Conservation (phyloP, 768 basidiomycete genomes). For the Russula lepida region DNA sequence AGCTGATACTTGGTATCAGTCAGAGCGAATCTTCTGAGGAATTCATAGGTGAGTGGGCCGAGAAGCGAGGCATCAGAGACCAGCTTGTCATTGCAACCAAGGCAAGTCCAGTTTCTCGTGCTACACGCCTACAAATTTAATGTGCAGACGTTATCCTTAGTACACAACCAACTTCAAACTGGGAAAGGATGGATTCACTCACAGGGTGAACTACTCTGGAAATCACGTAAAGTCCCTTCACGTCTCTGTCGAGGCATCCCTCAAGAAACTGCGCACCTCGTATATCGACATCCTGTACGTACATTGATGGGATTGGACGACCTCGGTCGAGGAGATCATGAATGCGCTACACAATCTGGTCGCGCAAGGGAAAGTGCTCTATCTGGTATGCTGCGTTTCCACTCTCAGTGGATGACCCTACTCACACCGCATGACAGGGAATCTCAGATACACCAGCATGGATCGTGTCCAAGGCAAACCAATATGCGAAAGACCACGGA, state of each 20-base stretch:
- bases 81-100: constrained; percentile 31
- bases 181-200: constrained; percentile 17
- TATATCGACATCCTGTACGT: constrained; percentile 51
- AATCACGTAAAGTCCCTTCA: constrained; percentile 33
- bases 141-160: constrained; percentile 8
- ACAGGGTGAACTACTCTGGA: constrained; percentile 35
- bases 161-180: constrained; percentile 25
- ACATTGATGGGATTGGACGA: constrained; percentile 45
- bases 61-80: constrained; percentile 29
- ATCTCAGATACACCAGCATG: constrained; percentile 31
- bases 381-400: constrained; percentile 26
- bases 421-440: neutral
- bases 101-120: neutral
- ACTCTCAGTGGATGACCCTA: neutral
- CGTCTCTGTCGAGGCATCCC: constrained; percentile 29
- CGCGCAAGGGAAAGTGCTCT: constrained; percentile 35
- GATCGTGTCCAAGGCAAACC: constrained; percentile 32
- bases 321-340: constrained; percentile 24
- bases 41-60: constrained; percentile 38
- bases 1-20: neutral
- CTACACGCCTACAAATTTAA: neutral
- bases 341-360: constrained; percentile 34
- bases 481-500: constrained; percentile 32
- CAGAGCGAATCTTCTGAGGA: constrained; percentile 27
- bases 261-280: constrained; percentile 47